Evolutionary conservation across 768 basidiomycete genomes (phyloP).

Genomic region (Rossbeevera mucosa): DNA sequence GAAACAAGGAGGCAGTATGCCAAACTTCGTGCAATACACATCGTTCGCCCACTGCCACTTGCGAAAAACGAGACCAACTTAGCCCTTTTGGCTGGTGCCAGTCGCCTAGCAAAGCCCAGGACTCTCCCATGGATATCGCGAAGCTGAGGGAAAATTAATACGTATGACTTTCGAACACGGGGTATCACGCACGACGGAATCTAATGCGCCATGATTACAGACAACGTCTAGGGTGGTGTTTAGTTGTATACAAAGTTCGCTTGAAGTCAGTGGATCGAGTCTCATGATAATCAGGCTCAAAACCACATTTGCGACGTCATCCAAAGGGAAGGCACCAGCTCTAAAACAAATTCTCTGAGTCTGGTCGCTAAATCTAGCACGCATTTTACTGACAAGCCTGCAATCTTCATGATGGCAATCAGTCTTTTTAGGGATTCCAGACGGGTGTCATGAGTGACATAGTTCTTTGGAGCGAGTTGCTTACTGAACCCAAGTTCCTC

Average conservation of each 20-base stretch:
- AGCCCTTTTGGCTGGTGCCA: constrained; percentile 48
- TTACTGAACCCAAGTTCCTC: constrained; percentile 31
- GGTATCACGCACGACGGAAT: constrained; percentile 23
- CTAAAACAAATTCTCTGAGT: constrained; percentile 21
- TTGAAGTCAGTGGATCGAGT: constrained; percentile 47
- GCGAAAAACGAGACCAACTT: constrained; percentile 48
- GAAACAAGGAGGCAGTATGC: constrained; percentile 38
- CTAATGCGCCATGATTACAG: constrained; percentile 36
- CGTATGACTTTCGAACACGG: too few species aligned
- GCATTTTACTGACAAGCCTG: constrained; percentile 41
- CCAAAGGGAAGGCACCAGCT: constrained; percentile 30
- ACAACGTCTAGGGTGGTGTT: constrained; percentile 44
- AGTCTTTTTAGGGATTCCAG: constrained; percentile 38
- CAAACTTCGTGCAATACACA: constrained; percentile 54
- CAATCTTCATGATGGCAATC: constrained; percentile 37
- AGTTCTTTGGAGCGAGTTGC: constrained; percentile 4
- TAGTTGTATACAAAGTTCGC: constrained; percentile 44
- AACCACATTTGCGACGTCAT: constrained; percentile 47
- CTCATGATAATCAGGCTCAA: constrained; percentile 50
- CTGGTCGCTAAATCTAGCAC: background rate
- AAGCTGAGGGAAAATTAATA: constrained; percentile 38
- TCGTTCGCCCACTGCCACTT: constrained; percentile 44
- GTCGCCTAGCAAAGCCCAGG: constrained; percentile 34
- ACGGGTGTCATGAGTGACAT: constrained; percentile 22
- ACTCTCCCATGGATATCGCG: constrained; percentile 42